Evolutionary conservation across 2,329 filamentous ascomycete genomes (phyloP).

Genomic region (Aureobasidium lini): DNA sequence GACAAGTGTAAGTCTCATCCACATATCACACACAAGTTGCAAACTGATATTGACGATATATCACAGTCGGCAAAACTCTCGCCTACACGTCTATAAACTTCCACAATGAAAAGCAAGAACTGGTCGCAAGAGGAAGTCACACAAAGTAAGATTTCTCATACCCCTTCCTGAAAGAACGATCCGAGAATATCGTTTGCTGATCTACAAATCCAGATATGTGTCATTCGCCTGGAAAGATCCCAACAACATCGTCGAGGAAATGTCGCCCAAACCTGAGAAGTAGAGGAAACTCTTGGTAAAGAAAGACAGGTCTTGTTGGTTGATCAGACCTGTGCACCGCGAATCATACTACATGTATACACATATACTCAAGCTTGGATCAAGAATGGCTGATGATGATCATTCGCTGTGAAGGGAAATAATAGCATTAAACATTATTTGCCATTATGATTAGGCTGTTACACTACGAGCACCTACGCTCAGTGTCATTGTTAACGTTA

Average conservation of each 20-base stretch:
- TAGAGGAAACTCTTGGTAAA: neutral
- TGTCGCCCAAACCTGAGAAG: conserved; percentile 34
- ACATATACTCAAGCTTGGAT: no score
- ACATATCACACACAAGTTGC: no score
- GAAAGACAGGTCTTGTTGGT: no score
- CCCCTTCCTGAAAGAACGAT: neutral
- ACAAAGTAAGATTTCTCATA: conserved; percentile 47
- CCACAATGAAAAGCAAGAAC: conserved; percentile 49
- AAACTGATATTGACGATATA: neutral
- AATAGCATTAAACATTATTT: neutral
- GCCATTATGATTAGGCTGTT: neutral
- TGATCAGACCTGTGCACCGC: no score
- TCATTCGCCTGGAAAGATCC: conserved; percentile 55
- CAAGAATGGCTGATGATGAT: no score
- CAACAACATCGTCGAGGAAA: conserved; percentile 53
- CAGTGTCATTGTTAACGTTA: no score
- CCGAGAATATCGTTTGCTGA: neutral
- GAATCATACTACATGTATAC: no score
- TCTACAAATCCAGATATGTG: conserved; percentile 39
- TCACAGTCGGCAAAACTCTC: conserved; percentile 55
- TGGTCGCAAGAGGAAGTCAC: conserved; percentile 59
- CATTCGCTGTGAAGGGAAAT: no score
- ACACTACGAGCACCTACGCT: neutral
- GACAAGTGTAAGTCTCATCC: conserved; percentile 49
- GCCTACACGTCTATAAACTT: conserved; percentile 58